Evolutionary conservation across 2,329 filamentous ascomycete genomes (phyloP).

Genomic region (Sclerotinia glacialis): DNA sequence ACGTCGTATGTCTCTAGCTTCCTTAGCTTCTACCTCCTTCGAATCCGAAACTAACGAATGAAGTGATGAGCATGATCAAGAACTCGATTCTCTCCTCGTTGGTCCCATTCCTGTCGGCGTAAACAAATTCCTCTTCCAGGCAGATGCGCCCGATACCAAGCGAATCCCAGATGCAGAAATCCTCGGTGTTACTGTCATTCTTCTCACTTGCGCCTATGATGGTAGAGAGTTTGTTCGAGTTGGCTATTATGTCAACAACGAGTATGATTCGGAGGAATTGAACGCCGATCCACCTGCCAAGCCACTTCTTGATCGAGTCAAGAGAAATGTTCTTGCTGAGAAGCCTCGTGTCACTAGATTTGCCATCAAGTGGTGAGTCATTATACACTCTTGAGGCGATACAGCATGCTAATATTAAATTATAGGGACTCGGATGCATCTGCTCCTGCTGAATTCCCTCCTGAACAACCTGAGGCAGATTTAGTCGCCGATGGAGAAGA

Average conservation of each 20-base stretch:
- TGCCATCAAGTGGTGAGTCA: slow-evolving; percentile 90
- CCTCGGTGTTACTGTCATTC: slow-evolving; percentile 92
- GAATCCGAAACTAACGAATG: slow-evolving; percentile 24
- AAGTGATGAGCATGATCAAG: slow-evolving; percentile 80
- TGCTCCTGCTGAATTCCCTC: slow-evolving; percentile 91
- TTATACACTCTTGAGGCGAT: neutral
- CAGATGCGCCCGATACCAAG: slow-evolving; percentile 83
- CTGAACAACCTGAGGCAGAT: slow-evolving; percentile 96
- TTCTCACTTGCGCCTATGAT: slow-evolving; percentile 95
- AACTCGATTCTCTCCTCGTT: slow-evolving; percentile 93
- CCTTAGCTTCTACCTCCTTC: neutral
- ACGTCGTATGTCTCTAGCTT: slow-evolving; percentile 69
- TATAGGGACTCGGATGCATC: slow-evolving; percentile 94
- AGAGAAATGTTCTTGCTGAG: slow-evolving; percentile 88
- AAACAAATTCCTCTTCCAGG: slow-evolving; percentile 98
- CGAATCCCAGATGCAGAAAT: slow-evolving; percentile 94
- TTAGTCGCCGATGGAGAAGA: slow-evolving; percentile 77
- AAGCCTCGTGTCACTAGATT: slow-evolving; percentile 97
- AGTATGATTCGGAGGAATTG: slow-evolving; percentile 91
- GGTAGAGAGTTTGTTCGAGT: slow-evolving; percentile 95
- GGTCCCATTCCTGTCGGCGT: slow-evolving; percentile 96
- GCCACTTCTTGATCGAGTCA: slow-evolving; percentile 87
- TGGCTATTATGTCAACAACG: slow-evolving; percentile 99
- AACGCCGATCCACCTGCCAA: slow-evolving; percentile 86
- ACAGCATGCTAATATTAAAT: slow-evolving; percentile 31